These are phyloP conservation scores for Lepiota brunneoincarnata DNA, from an alignment of 768 basidiomycete genomes.

Conservation along the genomic window DNA sequence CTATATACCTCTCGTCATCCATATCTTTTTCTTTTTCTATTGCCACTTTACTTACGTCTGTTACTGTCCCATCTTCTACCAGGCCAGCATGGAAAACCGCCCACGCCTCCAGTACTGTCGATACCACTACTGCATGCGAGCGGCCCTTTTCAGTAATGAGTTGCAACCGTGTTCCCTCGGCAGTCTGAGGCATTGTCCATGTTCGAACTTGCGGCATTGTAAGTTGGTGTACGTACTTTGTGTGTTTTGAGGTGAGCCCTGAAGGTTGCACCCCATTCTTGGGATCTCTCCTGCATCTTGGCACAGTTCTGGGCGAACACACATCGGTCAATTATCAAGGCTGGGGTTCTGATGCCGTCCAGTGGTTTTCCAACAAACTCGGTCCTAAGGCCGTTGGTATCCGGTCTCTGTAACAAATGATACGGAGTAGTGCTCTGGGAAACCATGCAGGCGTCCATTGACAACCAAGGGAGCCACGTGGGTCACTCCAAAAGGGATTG, in stretches of 20 bases:
- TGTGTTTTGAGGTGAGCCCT: constrained; percentile 86
- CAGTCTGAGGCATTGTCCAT: constrained; percentile 44
- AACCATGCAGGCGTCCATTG: constrained; percentile 17
- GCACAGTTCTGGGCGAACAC: constrained; percentile 73
- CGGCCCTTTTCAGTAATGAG: constrained; percentile 50
- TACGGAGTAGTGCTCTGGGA: constrained; percentile 24
- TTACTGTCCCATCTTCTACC: constrained; percentile 68
- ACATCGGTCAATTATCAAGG: constrained; percentile 72
- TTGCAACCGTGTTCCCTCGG: constrained; percentile 72
- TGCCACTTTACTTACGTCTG: constrained; percentile 55
- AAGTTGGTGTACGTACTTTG: constrained; percentile 47
- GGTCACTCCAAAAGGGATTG: not conserved
- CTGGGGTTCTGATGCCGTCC: constrained; percentile 67
- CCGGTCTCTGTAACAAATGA: constrained; percentile 25
- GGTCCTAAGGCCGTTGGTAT: constrained; percentile 46
- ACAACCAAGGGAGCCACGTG: not conserved
- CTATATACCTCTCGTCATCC: constrained; percentile 33
- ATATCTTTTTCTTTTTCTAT: not conserved
- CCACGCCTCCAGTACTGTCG: constrained; percentile 85
- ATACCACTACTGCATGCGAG: constrained; percentile 68
- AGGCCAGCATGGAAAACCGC: constrained; percentile 64
- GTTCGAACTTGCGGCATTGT: not conserved
- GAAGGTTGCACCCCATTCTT: constrained; percentile 67
- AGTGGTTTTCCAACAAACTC: constrained; percentile 60
- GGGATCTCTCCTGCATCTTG: constrained; percentile 65